Conservation (phyloP, 1,139 yeast genomes). For the Pichia sp. region DNA sequence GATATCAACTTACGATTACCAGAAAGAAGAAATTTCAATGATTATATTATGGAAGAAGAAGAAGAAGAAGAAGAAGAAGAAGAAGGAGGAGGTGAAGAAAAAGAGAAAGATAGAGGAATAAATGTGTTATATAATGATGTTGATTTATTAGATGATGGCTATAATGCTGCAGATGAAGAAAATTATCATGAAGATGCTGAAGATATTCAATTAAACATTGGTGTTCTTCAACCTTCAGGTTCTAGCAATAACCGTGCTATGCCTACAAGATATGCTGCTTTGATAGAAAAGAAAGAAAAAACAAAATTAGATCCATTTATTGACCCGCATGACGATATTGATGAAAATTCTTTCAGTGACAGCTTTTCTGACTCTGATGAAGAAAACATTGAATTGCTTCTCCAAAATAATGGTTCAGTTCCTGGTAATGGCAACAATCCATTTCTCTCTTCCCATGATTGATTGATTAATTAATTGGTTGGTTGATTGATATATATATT, state of each 20-base stretch:
- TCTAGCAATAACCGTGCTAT: neutral
- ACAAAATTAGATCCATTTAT: constrained; percentile 3
- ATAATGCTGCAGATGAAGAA: constrained; percentile 4
- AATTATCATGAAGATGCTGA: constrained; percentile 3
- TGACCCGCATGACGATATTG: neutral
- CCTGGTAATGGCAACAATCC: too few species aligned
- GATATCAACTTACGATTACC: constrained; percentile 8
- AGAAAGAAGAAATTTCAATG: constrained; percentile 21
- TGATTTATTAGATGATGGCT: too few species aligned
- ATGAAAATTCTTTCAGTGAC: constrained; percentile 4
- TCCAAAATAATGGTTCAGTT: constrained; percentile 24
- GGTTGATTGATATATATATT: too few species aligned
- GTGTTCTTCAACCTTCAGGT: neutral
- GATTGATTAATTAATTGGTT: too few species aligned
- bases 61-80: constrained; percentile 28
- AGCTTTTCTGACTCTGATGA: constrained; percentile 28
- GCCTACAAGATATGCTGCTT: constrained; percentile 15
- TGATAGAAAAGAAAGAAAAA: constrained; percentile 10
- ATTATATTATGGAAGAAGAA: too few species aligned
- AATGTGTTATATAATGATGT: too few species aligned
- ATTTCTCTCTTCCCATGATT: too few species aligned
- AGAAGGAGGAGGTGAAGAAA: constrained; percentile 12
- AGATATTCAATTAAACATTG: constrained; percentile 2
- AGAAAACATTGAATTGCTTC: constrained; percentile 28
- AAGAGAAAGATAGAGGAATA: too few species aligned